These are phyloP conservation scores for Tulasnella sp. DNA, from an alignment of 768 basidiomycete species.

Conservation along the genomic window DNA sequence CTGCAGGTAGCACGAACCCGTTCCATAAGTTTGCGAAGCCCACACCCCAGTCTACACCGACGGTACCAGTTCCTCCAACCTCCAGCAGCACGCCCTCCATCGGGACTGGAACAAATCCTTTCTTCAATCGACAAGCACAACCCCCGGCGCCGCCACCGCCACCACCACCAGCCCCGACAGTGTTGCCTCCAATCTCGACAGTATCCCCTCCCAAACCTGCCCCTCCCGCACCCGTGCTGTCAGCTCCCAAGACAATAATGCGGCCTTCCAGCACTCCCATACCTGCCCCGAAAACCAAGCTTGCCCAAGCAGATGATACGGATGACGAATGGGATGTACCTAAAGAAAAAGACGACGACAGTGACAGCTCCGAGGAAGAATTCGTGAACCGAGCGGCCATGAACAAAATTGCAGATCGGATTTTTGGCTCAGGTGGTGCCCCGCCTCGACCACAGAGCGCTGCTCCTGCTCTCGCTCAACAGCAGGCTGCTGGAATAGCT, in stretches of 20 bases:
- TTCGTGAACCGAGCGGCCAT: conserved; percentile 54
- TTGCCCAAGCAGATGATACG: conserved; percentile 38
- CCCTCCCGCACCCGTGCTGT: conserved; percentile 31
- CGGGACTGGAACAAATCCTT: conserved; percentile 64
- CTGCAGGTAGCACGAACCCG: conserved; percentile 53
- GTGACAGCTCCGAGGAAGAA: conserved; percentile 75
- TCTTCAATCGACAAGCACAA: conserved; percentile 46
- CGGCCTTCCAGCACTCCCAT: conserved; percentile 39
- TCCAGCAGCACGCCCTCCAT: conserved; percentile 32
- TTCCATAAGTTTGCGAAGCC: conserved; percentile 61
- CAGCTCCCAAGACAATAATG: conserved; percentile 26
- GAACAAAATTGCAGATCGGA: conserved; percentile 61
- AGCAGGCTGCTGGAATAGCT: conserved; percentile 4
- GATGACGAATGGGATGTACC: conserved; percentile 86
- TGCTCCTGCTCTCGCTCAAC: conserved; percentile 36
- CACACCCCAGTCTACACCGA: conserved; percentile 17
- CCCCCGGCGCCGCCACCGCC: conserved; percentile 28
- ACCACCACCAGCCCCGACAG: conserved; percentile 11
- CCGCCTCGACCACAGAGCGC: conserved; percentile 45
- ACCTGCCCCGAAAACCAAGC: neutral
- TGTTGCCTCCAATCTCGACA: conserved; percentile 24
- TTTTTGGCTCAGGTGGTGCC: conserved; percentile 49
- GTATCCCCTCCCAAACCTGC: conserved; percentile 35
- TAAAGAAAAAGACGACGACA: conserved; percentile 54
- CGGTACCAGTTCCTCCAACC: conserved; percentile 30